phyloP scores from a whole-genome alignment of 768 basidiomycete species.

The Chiua virens region DNA sequence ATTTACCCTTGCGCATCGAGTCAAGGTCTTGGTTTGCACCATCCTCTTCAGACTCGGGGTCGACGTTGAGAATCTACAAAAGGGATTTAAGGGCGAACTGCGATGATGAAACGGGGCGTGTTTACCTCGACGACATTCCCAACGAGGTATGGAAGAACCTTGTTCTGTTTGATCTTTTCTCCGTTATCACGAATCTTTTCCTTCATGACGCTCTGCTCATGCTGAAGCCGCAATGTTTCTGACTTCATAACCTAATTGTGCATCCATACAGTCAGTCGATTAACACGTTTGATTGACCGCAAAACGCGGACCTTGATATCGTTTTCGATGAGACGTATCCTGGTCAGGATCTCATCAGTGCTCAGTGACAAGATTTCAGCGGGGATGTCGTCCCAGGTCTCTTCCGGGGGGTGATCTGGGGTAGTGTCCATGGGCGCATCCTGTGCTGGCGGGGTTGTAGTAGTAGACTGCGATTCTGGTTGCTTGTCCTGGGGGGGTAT shows the following conservation, averaged over 20 bases:
- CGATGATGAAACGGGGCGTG: neutral
- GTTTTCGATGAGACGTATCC: conserved; percentile 93
- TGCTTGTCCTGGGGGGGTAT: conserved; percentile 49
- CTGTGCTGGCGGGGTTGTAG: conserved; percentile 33
- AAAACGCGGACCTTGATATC: conserved; percentile 76
- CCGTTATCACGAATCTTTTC: conserved; percentile 98
- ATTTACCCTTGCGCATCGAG: conserved; percentile 96
- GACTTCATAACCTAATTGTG: conserved; percentile 89
- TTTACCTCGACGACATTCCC: conserved; percentile 94
- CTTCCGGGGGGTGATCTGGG: conserved; percentile 67
- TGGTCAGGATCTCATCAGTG: conserved; percentile 86
- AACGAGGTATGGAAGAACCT: conserved; percentile 96
- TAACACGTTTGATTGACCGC: neutral
- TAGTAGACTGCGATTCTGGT: conserved; percentile 38
- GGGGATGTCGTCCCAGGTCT: conserved; percentile 90
- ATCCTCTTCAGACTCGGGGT: conserved; percentile 90
- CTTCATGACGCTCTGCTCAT: conserved; percentile 95
- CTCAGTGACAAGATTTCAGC: conserved; percentile 76
- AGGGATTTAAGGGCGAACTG: conserved; percentile 5
- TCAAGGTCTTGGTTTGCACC: conserved; percentile 96
- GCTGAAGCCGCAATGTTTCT: conserved; percentile 86
- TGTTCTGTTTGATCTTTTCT: conserved; percentile 99
- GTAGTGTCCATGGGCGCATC: conserved; percentile 67
- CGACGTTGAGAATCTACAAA: conserved; percentile 84
- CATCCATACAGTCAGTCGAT: neutral